A percentile compares a stretch with the other conserved stretches of the same genome.
These are phyloP conservation scores for Colletotrichum tropicale DNA, from an alignment of 2,329 filamentous ascomycete species.

Conservation along the genomic window DNA sequence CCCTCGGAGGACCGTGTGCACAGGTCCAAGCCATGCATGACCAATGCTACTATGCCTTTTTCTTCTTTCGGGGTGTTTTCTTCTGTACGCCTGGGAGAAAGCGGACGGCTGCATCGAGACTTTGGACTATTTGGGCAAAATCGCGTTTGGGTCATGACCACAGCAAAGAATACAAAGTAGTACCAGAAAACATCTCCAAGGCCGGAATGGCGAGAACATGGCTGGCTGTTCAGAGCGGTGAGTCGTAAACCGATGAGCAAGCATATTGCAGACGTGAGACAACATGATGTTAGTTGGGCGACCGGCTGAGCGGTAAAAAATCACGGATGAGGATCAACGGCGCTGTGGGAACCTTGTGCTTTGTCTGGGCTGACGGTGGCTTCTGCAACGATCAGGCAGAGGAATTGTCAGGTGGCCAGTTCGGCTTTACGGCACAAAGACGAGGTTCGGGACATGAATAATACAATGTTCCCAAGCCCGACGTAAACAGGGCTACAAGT, in stretches of 20 bases:
- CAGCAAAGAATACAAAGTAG: not conserved
- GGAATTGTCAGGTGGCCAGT: not conserved
- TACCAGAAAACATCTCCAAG: not conserved
- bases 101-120: not conserved
- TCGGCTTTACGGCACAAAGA: not conserved
- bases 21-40: not conserved
- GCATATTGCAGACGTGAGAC: not conserved
- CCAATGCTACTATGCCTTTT: not conserved
- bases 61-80: not conserved
- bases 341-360: not conserved
- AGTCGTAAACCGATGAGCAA: not conserved
- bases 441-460: not conserved
- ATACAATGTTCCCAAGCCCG: not conserved
- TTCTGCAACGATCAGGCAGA: not conserved
- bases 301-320: not conserved
- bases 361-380: not conserved
- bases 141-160: not conserved
- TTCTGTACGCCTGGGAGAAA: not conserved
- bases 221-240: not conserved
- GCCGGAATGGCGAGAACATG: not conserved
- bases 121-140: not conserved
- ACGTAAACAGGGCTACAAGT: not conserved
- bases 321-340: not conserved
- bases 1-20: not conserved
- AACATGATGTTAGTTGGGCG: not conserved